A percentile compares a stretch with the other conserved stretches of the same genome.
These are phyloP conservation scores for Acacia concinna DNA, from an alignment of 331 rosid species.

Conservation along the genomic window DNA sequence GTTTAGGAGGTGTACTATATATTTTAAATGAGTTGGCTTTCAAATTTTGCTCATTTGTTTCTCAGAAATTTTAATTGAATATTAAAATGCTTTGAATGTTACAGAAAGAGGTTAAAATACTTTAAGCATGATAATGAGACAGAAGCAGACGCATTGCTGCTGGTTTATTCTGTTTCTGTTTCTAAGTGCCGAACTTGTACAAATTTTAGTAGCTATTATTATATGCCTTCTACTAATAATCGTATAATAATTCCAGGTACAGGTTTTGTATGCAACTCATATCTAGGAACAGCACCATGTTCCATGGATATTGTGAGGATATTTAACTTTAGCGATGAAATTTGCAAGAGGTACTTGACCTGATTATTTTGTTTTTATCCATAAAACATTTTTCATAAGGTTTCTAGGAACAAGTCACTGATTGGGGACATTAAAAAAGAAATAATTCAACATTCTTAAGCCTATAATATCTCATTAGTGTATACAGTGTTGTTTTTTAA, in stretches of 20 bases:
- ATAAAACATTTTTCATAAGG: not conserved
- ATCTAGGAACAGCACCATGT: conserved; percentile 65
- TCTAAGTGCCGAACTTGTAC: not conserved
- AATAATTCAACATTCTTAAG: not conserved
- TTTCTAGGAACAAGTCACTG: not conserved
- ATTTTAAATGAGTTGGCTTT: conserved; percentile 22
- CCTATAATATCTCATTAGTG: not conserved
- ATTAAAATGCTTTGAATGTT: not conserved
- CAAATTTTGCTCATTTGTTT: not conserved
- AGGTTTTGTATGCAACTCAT: conserved; percentile 74
- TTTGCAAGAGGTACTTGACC: conserved; percentile 67
- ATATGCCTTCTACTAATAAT: conserved; percentile 5
- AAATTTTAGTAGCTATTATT: not conserved
- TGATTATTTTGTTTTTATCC: conserved; percentile 21
- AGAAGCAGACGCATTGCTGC: not conserved
- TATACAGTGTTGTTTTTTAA: not conserved
- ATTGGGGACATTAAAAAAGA: not conserved
- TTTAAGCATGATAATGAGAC: not conserved
- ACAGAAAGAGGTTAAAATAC: not conserved
- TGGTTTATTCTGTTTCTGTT: not conserved
- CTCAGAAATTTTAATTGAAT: not conserved
- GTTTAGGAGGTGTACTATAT: conserved; percentile 73
- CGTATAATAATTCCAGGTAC: conserved; percentile 50
- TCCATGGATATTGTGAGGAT: conserved; percentile 81
- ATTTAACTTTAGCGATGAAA: conserved; percentile 74